These are phyloP conservation scores for Oryza australiensis DNA, from an alignment of 176 grass and related monocot genomes.

Conservation along the genomic window DNA sequence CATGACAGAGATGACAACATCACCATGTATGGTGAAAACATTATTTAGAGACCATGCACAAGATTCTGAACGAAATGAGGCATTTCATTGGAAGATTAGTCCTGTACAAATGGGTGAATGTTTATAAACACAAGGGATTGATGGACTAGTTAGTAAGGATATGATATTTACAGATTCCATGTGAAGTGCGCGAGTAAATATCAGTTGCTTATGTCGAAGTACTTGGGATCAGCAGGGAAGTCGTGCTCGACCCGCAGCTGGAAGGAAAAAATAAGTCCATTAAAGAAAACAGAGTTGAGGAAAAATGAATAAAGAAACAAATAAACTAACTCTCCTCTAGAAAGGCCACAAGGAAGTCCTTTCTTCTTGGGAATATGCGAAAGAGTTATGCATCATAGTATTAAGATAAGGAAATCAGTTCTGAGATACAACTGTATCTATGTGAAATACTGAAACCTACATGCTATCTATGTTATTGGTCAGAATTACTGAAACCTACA, in stretches of 20 bases:
- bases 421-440: not conserved
- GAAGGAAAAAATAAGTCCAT: slow-evolving; percentile 20
- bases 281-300: not conserved
- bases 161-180: slow-evolving; percentile 62
- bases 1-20: not conserved
- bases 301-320: not conserved
- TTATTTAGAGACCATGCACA: not conserved
- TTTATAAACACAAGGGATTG: slow-evolving; percentile 33
- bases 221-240: slow-evolving; percentile 93
- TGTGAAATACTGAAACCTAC: not conserved
- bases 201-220: slow-evolving; percentile 96
- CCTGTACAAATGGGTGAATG: slow-evolving; percentile 53
- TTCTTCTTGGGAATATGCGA: not conserved
- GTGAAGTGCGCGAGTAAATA: slow-evolving; percentile 15
- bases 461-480: not conserved
- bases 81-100: slow-evolving; percentile 51
- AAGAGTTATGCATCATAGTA: not conserved
- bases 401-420: not conserved
- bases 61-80: slow-evolving; percentile 30
- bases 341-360: not conserved
- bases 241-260: slow-evolving; percentile 81
- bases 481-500: not conserved
- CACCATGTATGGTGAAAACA: not conserved
- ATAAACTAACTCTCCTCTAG: not conserved
- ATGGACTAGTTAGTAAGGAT: slow-evolving; percentile 37